Percentiles rank a stretch among this genome's conserved stretches.
Conservation (phyloP, 805 yeast genomes). For the Candida krabiensis region DNA sequence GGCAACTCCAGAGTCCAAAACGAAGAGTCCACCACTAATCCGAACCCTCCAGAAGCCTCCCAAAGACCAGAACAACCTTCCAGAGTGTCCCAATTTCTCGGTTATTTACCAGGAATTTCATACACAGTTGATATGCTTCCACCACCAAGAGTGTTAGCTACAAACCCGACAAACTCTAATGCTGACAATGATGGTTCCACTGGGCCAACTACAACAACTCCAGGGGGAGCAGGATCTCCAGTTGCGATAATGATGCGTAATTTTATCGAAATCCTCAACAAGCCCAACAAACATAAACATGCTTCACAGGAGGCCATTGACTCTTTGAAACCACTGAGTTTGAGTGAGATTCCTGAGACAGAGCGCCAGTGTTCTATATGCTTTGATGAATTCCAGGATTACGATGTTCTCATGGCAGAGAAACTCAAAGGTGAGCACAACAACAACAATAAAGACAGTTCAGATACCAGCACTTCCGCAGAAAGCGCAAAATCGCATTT, state of each 20-base stretch:
- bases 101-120: background rate
- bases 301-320: constrained; percentile 34
- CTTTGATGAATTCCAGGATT: constrained; percentile 34
- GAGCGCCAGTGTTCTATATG: constrained; percentile 43
- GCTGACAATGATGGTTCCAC: background rate
- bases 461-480: background rate
- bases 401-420: constrained; percentile 4
- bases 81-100: background rate
- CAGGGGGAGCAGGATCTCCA: constrained; percentile 13
- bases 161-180: background rate
- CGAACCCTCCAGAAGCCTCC: too few species aligned
- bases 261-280: constrained; percentile 17
- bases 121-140: background rate
- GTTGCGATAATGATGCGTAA: constrained; percentile 21
- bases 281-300: constrained; percentile 21
- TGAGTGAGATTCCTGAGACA: constrained; percentile 29
- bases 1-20: background rate
- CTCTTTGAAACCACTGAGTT: constrained; percentile 28
- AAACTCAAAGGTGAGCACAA: background rate
- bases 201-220: background rate
- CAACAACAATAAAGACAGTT: background rate
- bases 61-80: too few species aligned
- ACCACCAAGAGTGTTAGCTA: background rate
- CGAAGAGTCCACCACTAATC: background rate
- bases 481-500: constrained; percentile 2